Conservation (phyloP, 2,329 filamentous ascomycete species). For the Diaporthe nobilis region DNA sequence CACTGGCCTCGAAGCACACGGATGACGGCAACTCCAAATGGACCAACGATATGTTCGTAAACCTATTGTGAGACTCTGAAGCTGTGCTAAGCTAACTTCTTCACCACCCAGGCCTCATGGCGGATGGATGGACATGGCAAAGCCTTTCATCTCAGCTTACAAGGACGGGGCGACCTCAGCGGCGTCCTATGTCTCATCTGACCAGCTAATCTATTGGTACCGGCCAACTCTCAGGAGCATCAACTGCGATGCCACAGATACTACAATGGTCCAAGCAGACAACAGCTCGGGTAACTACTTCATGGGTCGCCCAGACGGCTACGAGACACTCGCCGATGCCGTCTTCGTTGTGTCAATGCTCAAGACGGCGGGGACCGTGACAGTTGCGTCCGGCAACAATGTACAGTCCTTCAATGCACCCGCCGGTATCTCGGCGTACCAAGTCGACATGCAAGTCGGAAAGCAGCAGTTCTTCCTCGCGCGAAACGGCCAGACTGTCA, state of each 20-base stretch:
- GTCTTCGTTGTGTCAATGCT: conserved; percentile 69
- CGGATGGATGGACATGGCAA: conserved; percentile 67
- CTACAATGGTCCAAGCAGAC: conserved; percentile 59
- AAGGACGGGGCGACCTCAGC: conserved; percentile 59
- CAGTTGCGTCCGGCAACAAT: conserved; percentile 61
- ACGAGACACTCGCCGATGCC: conserved; percentile 61
- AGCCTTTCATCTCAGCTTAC: conserved; percentile 67
- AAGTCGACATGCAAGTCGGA: conserved; percentile 63
- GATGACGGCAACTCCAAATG: conserved; percentile 63
- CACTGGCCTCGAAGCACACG: conserved; percentile 58
- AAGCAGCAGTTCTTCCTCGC: conserved; percentile 61
- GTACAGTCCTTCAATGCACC: conserved; percentile 58
- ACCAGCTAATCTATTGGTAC: conserved; percentile 70
- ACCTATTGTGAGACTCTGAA: neutral
- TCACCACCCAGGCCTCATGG: conserved; percentile 54
- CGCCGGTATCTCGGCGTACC: conserved; percentile 60
- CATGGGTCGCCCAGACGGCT: conserved; percentile 64
- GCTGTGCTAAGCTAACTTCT: neutral
- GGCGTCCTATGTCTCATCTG: conserved; percentile 56
- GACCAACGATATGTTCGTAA: conserved; percentile 60
- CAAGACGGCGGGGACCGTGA: conserved; percentile 58
- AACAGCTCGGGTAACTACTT: conserved; percentile 67
- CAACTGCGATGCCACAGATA: conserved; percentile 67
- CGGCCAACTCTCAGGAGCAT: conserved; percentile 61
- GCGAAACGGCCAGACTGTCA: conserved; percentile 56